phyloP scores from a whole-genome alignment of 2,329 filamentous ascomycete species.

The Colletotrichum lini region DNA sequence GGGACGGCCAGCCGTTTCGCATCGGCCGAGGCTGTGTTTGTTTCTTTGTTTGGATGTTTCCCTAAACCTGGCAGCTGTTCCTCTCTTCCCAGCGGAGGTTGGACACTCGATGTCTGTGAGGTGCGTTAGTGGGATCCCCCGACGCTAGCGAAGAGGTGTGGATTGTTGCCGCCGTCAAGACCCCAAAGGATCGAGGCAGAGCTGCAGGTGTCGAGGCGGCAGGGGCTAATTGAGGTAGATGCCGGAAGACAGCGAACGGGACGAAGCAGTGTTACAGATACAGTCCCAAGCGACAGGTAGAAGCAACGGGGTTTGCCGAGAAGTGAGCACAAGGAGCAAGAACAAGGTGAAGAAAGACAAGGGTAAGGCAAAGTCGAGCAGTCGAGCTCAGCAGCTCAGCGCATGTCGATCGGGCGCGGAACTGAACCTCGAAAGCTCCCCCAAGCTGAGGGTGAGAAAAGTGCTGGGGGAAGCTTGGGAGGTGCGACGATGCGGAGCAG shows the following conservation, averaged over 20 bases:
- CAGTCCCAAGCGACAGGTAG: slow-evolving; percentile 30
- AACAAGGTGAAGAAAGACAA: neutral
- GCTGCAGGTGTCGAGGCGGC: slow-evolving; percentile 9
- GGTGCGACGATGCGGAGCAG: slow-evolving; percentile 30
- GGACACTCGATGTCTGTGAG: slow-evolving; percentile 32
- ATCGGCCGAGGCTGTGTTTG: slow-evolving; percentile 38
- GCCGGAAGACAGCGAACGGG: slow-evolving; percentile 1
- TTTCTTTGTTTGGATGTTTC: slow-evolving; percentile 37
- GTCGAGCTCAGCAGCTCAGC: neutral
- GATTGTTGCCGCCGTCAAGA: slow-evolving; percentile 7
- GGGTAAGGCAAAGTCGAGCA: neutral
- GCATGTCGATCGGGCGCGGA: slow-evolving; percentile 19
- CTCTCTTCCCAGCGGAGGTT: neutral
- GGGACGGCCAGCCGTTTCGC: slow-evolving; percentile 37
- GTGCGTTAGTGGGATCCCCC: slow-evolving; percentile 30
- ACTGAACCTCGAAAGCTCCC: slow-evolving; percentile 26
- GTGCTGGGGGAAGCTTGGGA: slow-evolving; percentile 39
- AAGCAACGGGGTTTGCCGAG: slow-evolving; percentile 40
- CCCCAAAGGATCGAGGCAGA: slow-evolving; percentile 6
- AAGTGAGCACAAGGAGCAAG: neutral
- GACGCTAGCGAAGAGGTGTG: slow-evolving; percentile 19
- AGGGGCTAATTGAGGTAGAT: neutral
- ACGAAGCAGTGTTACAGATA: slow-evolving; percentile 34
- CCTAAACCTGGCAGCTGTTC: neutral
- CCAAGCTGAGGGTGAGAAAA: slow-evolving; percentile 16